A percentile compares a stretch with the other conserved stretches of the same genome.
phyloP scores from a whole-genome alignment of 2,329 filamentous ascomycete species.

The Pyricularia pennisetigena region DNA sequence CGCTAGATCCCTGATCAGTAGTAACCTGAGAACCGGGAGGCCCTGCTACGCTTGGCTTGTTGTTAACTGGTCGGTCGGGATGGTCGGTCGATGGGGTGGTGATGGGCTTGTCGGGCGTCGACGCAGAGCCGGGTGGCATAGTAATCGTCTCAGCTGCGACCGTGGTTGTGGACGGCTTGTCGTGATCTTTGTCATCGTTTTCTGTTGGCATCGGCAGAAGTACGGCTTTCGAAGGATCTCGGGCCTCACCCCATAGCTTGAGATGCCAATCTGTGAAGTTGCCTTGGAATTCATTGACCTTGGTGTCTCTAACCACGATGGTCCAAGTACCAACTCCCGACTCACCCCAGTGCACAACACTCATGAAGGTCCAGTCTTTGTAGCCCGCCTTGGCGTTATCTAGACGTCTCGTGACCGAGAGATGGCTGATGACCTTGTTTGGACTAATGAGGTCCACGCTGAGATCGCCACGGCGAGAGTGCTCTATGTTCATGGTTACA shows the following conservation, averaged over 20 bases:
- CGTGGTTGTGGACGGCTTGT: conserved; percentile 53
- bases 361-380: conserved; percentile 98
- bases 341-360: conserved; percentile 93
- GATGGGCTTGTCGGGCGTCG: conserved; percentile 31
- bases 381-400: conserved; percentile 66
- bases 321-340: conserved; percentile 83
- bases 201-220: conserved; percentile 74
- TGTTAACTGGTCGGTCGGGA: conserved; percentile 46
- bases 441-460: conserved; percentile 89
- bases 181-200: conserved; percentile 76
- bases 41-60: conserved; percentile 22
- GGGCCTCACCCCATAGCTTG: conserved; percentile 85
- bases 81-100: conserved; percentile 36
- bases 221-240: conserved; percentile 62
- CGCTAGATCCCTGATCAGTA: conserved; percentile 16
- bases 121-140: conserved; percentile 27
- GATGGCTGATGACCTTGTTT: conserved; percentile 68
- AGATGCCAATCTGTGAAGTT: conserved; percentile 86
- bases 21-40: conserved; percentile 15
- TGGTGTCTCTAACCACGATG: conserved; percentile 76
- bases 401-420: conserved; percentile 62
- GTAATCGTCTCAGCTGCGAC: conserved; percentile 53
- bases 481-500: conserved; percentile 92
- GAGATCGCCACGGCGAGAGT: conserved; percentile 78
- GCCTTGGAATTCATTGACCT: conserved; percentile 66